Base-by-base conservation (phyloP, 148 eudicot genomes). In the Camellia granthamiana region DNA sequence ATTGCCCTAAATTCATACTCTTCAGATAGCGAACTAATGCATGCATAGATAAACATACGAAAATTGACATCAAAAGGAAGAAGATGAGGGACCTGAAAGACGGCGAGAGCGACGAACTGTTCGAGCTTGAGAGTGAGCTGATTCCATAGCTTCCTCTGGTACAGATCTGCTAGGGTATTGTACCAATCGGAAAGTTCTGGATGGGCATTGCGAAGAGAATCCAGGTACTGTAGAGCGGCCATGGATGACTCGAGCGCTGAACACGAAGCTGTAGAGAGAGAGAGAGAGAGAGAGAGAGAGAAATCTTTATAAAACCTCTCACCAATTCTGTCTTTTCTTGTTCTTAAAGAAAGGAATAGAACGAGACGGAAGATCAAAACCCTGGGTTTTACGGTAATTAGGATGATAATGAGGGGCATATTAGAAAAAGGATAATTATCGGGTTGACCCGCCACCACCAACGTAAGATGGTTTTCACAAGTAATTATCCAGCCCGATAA, bases 81-180 rank as follows among this genome's bases (percentile, higher is more conserved):
- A 15, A 7, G 62, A 4, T 12, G 30, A 13, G 13, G 42, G 44
- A 91, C 98, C 96, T 93, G 97, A 74, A 95, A 90, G 58, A 88
- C 91, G 15, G 96, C 83, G 23, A 89, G 94, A 71, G 97, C 89
- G 58, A 95, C 87, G 88, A 95, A 95, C 68, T 89, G 91, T n/a
- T 93, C 96, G 69, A 93, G 97, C 87, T 93, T 92, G 79, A 86
- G 91, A 71, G 97, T 87, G 75, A 93, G 97, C 87, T 92, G 99
- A 55, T 95, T 97, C 99, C 99, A 95, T 3, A 95, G 97, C 91
- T 95, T 95, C 81, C 90, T 90, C 88, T 95, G 91, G 86, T 93
- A 93, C 80, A 95, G 91, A 90, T 93, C 99, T 66, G 99, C 89
- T 0, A 95, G 84, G 23, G 93, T 75, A 46, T 77, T 86, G 88